Evolutionary conservation across 129 eudicot genomes (phyloP).

Genomic region (Heracleum sosnowskyi): DNA sequence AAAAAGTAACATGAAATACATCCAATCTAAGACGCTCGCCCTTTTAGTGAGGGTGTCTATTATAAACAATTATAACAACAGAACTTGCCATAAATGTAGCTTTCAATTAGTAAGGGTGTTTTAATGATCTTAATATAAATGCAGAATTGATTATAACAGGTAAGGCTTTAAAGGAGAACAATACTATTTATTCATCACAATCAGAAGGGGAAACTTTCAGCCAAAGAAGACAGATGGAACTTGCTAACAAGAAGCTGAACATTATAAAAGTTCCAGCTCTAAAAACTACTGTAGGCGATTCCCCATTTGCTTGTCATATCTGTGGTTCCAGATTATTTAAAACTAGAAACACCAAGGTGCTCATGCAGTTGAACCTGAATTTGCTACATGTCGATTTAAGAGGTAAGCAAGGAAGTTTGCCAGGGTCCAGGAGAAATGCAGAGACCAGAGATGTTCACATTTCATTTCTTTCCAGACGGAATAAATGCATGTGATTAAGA

Average conservation of each 20-base stretch:
- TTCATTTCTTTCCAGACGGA: constrained; percentile 23
- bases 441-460: background rate
- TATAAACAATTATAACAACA: background rate
- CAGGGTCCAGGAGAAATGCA: background rate
- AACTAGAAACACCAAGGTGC: background rate
- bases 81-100: background rate
- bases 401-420: background rate
- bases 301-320: background rate
- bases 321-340: background rate
- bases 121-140: background rate
- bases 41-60: background rate
- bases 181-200: background rate
- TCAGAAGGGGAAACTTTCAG: background rate
- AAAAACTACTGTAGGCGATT: background rate
- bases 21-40: background rate
- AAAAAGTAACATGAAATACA: background rate
- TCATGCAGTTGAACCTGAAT: background rate
- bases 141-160: background rate
- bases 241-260: too few relatives aligned
- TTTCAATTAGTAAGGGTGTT: background rate
- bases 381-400: background rate
- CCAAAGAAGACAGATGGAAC: background rate
- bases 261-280: background rate
- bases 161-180: background rate
- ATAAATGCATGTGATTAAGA: constrained; percentile 47